These are phyloP conservation scores for Diaporthe sp. DNA, from an alignment of 2,329 filamentous ascomycete species.

Conservation along the genomic window DNA sequence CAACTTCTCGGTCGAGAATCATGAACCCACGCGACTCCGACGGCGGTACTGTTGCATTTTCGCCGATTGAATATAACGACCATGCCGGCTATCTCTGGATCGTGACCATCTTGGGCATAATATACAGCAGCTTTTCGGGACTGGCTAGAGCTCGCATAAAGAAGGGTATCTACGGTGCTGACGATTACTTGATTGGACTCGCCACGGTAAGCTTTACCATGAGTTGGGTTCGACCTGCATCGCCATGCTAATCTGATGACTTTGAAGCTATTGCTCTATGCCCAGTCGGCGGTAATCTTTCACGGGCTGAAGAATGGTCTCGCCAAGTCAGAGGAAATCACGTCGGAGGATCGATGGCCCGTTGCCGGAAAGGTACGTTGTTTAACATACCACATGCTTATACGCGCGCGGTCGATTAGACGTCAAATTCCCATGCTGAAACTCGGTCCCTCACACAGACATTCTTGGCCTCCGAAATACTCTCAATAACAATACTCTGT, in stretches of 20 bases:
- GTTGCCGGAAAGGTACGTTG: conserved; percentile 16
- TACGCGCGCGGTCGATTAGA: no score
- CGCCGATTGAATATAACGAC: conserved; percentile 13
- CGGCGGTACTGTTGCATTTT: background rate
- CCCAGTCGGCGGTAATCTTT: conserved; percentile 13
- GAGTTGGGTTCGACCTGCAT: no score
- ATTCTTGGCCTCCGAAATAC: conserved; percentile 25
- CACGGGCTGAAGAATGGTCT: conserved; percentile 21
- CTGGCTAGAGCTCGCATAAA: conserved; percentile 23
- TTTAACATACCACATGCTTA: background rate
- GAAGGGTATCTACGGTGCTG: conserved; percentile 16
- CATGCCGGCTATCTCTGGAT: conserved; percentile 37
- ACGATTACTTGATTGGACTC: conserved; percentile 28
- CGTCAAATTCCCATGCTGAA: background rate
- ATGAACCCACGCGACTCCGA: background rate
- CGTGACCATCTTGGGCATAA: conserved; percentile 14
- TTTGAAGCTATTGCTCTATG: background rate
- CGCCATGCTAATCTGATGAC: background rate
- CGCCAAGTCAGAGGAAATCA: conserved; percentile 17
- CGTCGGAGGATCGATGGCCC: background rate
- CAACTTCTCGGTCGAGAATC: background rate
- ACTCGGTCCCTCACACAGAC: background rate
- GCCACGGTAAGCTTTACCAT: conserved; percentile 21
- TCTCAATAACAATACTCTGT: background rate
- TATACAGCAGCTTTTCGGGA: conserved; percentile 22